These are phyloP conservation scores for Neurospora terricola DNA, from an alignment of 495 filamentous ascomycete genomes.

Conservation along the genomic window DNA sequence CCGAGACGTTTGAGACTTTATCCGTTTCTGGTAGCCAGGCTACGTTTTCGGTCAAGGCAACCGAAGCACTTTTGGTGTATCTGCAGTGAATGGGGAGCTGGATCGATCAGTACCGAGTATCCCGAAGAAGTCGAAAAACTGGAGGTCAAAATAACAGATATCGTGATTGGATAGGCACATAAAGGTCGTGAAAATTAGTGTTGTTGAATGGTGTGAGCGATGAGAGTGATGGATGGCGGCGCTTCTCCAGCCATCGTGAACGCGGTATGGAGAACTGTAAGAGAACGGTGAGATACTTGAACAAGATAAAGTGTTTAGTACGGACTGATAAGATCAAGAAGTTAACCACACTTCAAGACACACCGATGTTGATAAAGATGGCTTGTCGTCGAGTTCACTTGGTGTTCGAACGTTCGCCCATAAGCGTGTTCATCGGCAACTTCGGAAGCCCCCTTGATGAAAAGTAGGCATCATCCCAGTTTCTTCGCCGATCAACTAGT, in stretches of 20 bases:
- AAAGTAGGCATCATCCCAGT: neutral
- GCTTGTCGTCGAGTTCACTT: neutral
- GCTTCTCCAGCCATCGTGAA: neutral
- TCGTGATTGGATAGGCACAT: neutral
- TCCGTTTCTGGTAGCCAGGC: constrained; percentile 32
- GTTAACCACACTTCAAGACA: neutral
- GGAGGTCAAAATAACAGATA: neutral
- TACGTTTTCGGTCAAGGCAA: constrained; percentile 39
- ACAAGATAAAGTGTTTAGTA: neutral
- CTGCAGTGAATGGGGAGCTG: constrained; percentile 17
- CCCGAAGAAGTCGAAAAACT: neutral
- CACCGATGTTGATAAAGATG: neutral
- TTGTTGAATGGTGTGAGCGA: neutral
- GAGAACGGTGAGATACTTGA: neutral
- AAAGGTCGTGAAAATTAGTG: neutral
- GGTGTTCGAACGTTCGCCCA: neutral
- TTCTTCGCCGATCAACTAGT: neutral
- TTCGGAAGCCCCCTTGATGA: neutral
- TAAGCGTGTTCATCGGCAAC: neutral
- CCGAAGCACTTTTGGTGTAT: constrained; percentile 47
- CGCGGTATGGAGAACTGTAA: neutral
- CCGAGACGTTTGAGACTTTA: constrained; percentile 31
- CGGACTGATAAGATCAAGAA: neutral
- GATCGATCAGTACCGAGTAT: neutral
- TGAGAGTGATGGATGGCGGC: neutral